These are phyloP conservation scores for Penicillium sp. DNA, from an alignment of 2,329 filamentous ascomycete species.

Conservation along the genomic window DNA sequence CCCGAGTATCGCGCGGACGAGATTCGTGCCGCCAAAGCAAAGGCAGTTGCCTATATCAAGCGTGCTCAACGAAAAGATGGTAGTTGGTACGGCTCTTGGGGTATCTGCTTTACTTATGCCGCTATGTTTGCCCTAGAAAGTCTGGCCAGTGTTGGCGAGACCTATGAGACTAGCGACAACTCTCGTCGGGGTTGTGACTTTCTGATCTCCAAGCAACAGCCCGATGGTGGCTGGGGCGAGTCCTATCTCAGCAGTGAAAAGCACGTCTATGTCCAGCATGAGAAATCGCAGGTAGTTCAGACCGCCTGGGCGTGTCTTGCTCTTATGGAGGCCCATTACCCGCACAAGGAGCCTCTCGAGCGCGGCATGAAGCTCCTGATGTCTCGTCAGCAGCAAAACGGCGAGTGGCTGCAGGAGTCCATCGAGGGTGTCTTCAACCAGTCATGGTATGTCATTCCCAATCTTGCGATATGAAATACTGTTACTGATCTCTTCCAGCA, in stretches of 20 bases:
- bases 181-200: slow-evolving; percentile 79
- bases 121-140: slow-evolving; percentile 94
- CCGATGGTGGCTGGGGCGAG: slow-evolving; percentile 95
- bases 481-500: slow-evolving; percentile 51
- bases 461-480: not conserved
- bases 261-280: slow-evolving; percentile 71
- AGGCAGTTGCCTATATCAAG: slow-evolving; percentile 80
- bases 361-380: slow-evolving; percentile 78
- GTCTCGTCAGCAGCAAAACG: slow-evolving; percentile 77
- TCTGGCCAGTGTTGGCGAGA: slow-evolving; percentile 76
- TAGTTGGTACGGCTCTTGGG: slow-evolving; percentile 98
- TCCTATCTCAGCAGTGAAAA: slow-evolving; percentile 83
- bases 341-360: slow-evolving; percentile 67
- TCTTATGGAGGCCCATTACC: slow-evolving; percentile 78
- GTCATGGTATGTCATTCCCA: slow-evolving; percentile 66
- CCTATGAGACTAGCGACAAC: slow-evolving; percentile 67
- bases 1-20: slow-evolving; percentile 75
- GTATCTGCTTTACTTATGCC: slow-evolving; percentile 96
- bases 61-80: slow-evolving; percentile 73
- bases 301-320: slow-evolving; percentile 87
- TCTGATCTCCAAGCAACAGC: slow-evolving; percentile 76
- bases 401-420: slow-evolving; percentile 91
- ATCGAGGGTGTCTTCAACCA: slow-evolving; percentile 99
- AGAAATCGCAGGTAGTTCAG: slow-evolving; percentile 84
- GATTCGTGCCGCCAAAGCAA: slow-evolving; percentile 67